Conservation (phyloP, 768 basidiomycete genomes). For the Phallus indusiatus region DNA sequence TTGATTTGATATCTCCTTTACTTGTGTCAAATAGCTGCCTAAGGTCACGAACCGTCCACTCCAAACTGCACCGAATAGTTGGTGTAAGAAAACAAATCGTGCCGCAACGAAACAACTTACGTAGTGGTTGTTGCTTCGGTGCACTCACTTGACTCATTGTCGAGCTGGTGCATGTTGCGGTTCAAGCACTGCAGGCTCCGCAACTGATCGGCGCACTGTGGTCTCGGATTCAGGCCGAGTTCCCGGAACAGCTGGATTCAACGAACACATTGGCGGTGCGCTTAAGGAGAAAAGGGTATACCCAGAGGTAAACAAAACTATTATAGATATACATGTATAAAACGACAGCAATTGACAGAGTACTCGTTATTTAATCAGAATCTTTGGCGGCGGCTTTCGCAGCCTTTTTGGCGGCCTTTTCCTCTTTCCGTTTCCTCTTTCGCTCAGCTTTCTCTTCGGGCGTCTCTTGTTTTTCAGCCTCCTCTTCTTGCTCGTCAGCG, state of each 20-base stretch:
- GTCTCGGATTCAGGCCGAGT: no score
- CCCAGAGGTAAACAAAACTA: not conserved
- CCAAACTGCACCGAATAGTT: conserved; percentile 29
- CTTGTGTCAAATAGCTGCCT: conserved; percentile 66
- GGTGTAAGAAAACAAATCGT: not conserved
- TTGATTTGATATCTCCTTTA: conserved; percentile 70
- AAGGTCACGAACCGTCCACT: conserved; percentile 70
- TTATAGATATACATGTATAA: not conserved
- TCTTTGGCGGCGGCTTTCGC: conserved; percentile 16
- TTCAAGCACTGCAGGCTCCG: not conserved
- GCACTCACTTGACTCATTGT: conserved; percentile 25
- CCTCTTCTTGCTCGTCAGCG: conserved; percentile 28
- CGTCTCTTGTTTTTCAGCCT: conserved; percentile 28
- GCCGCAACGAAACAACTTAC: not conserved
- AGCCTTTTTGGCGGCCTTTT: conserved; percentile 16
- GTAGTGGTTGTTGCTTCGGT: conserved; percentile 48
- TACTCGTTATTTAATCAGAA: not conserved
- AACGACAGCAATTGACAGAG: not conserved
- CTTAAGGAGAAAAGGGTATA: no score
- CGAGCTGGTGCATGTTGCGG: not conserved
- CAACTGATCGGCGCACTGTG: no score
- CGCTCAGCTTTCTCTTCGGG: conserved; percentile 42
- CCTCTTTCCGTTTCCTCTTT: conserved; percentile 46
- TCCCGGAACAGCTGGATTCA: no score
- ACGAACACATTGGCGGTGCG: no score